Evolutionary conservation across 176 grass and related monocot species (phyloP), one percentile per base, ranked within the genome.

Genomic region (Melocanna baccifera): DNA sequence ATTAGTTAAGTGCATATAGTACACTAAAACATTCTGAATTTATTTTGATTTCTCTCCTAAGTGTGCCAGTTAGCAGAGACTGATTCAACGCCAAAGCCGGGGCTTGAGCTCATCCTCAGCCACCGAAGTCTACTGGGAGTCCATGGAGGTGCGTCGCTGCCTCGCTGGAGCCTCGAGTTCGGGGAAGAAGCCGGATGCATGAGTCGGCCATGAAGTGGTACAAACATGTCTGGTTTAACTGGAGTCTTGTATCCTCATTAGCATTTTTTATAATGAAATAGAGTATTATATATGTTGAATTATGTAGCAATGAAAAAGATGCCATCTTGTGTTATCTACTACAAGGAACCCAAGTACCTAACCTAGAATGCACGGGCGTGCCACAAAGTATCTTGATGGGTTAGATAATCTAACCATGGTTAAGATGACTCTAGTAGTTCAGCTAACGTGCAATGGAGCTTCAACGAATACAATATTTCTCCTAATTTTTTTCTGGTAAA

Each of bases 391-490:
- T 85, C 74, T 52, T 47, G 64, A 59, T 69, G 23, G 6, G 37
- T 57, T 58, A 34, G 25, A 76, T 59, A 37, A 36, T 61, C 19
- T 85, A 32, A 85, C 52, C 65, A 48, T 78, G 40, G 74, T 85
- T 78, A 70, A 45, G 7, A 77, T 46, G 28, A 20, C 64, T 30
- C 12, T 46, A 59, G 64, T 46, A 59, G 64, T 78, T 85, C 46
- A 61, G 52, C 25, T 43, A 61, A 70, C 52, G 61, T 78, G 62
- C 47, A 76, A 62, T 18, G 12, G 12, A 69, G 12, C 74, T 68
- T n/a, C 50, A n/a, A 37, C 20, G 39, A 70, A 85, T 71, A 71
- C 41, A 78, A 69, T 78, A 62, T 62, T 47, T 39, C 52, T 77
- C 74, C 64, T 25, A 62, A 4, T 25, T 40, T 41, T 42, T 42